Evolutionary conservation across 345 rosid species (phyloP).

Genomic region (Laguncularia racemosa): DNA sequence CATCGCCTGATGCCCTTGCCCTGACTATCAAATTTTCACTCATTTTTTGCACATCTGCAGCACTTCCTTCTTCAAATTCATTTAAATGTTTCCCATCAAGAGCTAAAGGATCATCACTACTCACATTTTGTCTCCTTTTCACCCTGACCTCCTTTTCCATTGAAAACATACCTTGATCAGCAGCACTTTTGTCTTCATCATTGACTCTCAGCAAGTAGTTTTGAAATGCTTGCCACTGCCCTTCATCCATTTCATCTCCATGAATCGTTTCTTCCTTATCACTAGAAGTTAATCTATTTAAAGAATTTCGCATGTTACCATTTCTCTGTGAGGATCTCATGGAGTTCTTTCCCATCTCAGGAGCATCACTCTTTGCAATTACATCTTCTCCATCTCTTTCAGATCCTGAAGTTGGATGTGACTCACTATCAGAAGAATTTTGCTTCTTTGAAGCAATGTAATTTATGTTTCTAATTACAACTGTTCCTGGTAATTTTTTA

Average conservation of each 20-base stretch:
- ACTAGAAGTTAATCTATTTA: constrained; percentile 17
- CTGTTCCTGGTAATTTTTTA: constrained; percentile 59
- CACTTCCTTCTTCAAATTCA: constrained; percentile 35
- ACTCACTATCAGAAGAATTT: constrained; percentile 52
- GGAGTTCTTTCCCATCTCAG: constrained; percentile 21
- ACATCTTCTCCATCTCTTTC: constrained; percentile 40
- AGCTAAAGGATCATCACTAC: constrained; percentile 52
- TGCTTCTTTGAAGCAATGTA: constrained; percentile 64
- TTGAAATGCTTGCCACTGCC: constrained; percentile 92
- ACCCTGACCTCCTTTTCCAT: constrained; percentile 53
- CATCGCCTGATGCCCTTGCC: constrained; percentile 49
- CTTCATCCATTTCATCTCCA: constrained; percentile 53
- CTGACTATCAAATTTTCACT: constrained; percentile 38
- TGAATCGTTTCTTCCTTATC: constrained; percentile 26
- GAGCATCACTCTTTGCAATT: constrained; percentile 14
- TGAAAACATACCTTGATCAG: constrained; percentile 37
- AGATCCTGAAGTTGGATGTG: constrained; percentile 41
- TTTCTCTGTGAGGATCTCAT: constrained; percentile 30
- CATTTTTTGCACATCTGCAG: constrained; percentile 29
- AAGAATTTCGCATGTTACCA: constrained; percentile 17
- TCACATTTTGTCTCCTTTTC: constrained; percentile 37
- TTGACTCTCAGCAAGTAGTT: constrained; percentile 59
- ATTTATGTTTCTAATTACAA: constrained; percentile 80
- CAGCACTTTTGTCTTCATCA: constrained; percentile 54
- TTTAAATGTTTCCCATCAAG: constrained; percentile 34